phyloP scores from a whole-genome alignment of 352 stramenopile genomes.

The Globisporangium rhizosaccharum region DNA sequence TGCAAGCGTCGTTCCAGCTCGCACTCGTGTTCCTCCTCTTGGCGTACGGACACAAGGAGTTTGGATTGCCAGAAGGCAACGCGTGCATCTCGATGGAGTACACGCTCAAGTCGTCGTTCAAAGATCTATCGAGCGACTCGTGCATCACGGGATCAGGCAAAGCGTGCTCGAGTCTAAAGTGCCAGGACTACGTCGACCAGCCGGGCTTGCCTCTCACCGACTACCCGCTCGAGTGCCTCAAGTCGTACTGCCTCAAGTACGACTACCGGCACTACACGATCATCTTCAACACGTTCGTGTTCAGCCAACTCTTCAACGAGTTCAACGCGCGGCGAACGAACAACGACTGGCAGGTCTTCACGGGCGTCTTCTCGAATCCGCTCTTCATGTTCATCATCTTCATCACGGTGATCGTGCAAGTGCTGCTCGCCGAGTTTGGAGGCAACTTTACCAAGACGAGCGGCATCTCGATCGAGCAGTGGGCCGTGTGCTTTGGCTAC shows the following conservation, averaged over 20 bases:
- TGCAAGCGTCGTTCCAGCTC: constrained; percentile 74
- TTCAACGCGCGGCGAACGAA: constrained; percentile 87
- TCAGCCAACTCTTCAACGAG: constrained; percentile 93
- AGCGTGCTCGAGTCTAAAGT: constrained; percentile 45
- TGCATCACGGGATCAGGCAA: constrained; percentile 45
- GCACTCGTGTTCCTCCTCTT: constrained; percentile 82
- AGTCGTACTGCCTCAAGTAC: constrained; percentile 43
- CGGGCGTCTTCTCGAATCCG: constrained; percentile 84
- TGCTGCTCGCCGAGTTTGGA: constrained; percentile 94
- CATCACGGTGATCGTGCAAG: constrained; percentile 91
- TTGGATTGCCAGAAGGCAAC: constrained; percentile 60
- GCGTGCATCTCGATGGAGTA: constrained; percentile 39
- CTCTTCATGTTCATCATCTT: constrained; percentile 93
- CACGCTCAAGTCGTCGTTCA: constrained; percentile 44
- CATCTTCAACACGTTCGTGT: constrained; percentile 98
- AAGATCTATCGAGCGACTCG: constrained; percentile 23
- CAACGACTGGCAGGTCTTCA: constrained; percentile 95
- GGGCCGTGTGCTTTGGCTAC: constrained; percentile 56
- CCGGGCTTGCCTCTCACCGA: constrained; percentile 22
- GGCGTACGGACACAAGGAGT: constrained; percentile 43
- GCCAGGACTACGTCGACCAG: constrained; percentile 52
- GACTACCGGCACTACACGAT: constrained; percentile 94
- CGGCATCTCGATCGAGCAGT: constrained; percentile 52
- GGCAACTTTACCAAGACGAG: constrained; percentile 85
- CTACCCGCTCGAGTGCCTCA: constrained; percentile 47